phyloP scores from a whole-genome alignment of 352 stramenopile species.

The Thalassiosira livingstoniorum region DNA sequence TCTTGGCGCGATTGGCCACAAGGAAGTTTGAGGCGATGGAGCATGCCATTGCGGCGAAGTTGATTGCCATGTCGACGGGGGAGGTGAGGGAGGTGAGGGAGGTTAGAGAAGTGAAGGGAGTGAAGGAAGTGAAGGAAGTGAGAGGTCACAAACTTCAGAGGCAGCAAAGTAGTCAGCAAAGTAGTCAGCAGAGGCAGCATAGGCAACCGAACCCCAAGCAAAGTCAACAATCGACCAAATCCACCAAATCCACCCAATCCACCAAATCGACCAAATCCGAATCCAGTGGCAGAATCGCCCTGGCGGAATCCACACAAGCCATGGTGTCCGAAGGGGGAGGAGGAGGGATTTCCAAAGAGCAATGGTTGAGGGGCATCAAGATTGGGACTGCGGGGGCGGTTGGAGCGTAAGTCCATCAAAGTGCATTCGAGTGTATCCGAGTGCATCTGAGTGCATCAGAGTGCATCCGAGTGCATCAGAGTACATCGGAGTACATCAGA shows the following conservation, averaged over 20 bases:
- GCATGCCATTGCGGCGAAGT: constrained; percentile 72
- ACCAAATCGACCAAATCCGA: neutral
- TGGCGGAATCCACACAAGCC: constrained; percentile 46
- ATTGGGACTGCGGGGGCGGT: constrained; percentile 73
- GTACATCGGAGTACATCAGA: no score
- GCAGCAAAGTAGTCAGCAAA: neutral
- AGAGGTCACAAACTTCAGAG: no score
- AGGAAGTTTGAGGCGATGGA: constrained; percentile 85
- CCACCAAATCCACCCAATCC: neutral
- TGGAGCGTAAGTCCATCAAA: no score
- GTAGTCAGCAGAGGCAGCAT: neutral
- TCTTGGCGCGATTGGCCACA: constrained; percentile 64
- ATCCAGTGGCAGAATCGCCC: constrained; percentile 48
- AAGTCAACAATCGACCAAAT: neutral
- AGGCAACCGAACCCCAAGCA: neutral
- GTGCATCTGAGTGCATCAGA: no score
- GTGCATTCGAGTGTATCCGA: no score
- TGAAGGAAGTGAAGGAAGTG: no score
- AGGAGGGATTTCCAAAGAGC: constrained; percentile 47
- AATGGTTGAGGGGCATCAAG: constrained; percentile 76
- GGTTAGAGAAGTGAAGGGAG: no score
- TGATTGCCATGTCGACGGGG: constrained; percentile 62
- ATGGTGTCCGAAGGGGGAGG: constrained; percentile 44
- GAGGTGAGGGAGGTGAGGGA: no score
- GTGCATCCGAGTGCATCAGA: no score